A percentile compares a stretch with the other conserved stretches of the same genome.
phyloP scores from a whole-genome alignment of 2,329 filamentous ascomycete species.

The Apiospora kogelbergensis region DNA sequence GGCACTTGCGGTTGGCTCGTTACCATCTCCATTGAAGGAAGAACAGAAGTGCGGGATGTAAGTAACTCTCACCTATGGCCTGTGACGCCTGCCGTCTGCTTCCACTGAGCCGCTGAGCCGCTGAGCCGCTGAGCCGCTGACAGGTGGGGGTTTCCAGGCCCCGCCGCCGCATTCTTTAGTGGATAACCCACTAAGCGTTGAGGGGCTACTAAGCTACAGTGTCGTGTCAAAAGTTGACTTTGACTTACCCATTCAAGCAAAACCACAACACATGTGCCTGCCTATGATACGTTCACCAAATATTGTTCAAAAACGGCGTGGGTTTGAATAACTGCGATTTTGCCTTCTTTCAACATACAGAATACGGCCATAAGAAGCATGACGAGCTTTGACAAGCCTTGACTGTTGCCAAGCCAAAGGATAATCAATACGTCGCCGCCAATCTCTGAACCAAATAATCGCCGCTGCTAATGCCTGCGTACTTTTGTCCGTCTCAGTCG shows the following conservation, averaged over 20 bases:
- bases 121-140: neutral
- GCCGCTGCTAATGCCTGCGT: constrained; percentile 73
- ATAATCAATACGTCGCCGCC: constrained; percentile 64
- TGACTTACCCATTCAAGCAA: too few species aligned
- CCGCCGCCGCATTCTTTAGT: neutral
- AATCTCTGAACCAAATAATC: constrained; percentile 80
- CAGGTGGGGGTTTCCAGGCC: neutral
- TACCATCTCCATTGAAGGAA: neutral
- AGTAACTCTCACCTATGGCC: neutral
- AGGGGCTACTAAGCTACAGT: neutral
- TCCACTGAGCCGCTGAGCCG: neutral
- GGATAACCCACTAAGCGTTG: neutral
- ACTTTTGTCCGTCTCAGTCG: constrained; percentile 69
- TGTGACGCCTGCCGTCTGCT: neutral
- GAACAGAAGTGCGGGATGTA: neutral
- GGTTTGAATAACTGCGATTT: too few species aligned
- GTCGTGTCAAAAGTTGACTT: too few species aligned
- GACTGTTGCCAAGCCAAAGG: neutral
- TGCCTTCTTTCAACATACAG: too few species aligned
- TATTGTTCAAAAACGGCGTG: too few species aligned
- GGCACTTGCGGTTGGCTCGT: neutral
- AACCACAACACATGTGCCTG: neutral
- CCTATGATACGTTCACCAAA: too few species aligned
- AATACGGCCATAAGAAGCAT: too few species aligned
- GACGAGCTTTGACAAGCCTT: too few species aligned